Evolutionary conservation across 352 stramenopile species (phyloP), one percentile per base, ranked within the genome.

Genomic region (Saprolegnia diclina): DNA sequence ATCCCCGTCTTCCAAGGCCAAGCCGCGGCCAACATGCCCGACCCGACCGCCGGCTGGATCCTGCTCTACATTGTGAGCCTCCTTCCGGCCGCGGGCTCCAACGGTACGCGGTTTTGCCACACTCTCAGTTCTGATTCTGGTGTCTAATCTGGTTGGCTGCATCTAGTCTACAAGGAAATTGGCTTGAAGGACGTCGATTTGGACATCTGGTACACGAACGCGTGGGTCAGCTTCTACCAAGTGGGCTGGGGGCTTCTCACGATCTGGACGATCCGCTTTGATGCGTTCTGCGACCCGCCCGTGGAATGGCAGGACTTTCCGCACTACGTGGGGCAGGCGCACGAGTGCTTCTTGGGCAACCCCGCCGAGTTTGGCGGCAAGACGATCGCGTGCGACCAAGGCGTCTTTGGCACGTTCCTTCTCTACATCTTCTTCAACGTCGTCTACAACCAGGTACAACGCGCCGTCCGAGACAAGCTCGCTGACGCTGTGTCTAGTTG

Each of bases 41-140:
- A 72, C 37, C 55, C 65, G 16, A 44, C 64, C 37, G 11, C 67
- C 2, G 62, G 38, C 37, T 75, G 71, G 71, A 74, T 64, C 65
- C 71, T 72, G 61, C 75, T 96, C 24, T 93, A 89, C 76, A 88
- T 96, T 54, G 56, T 90, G 46, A 90, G 83, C 22, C 68, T 92
- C n/a, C 57, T 94, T 5, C 86, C 86, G 4, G 73, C 81, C 0
- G 88, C 85, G 1, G 77, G 76, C 5, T 93, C 85, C 45, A 96
- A 96, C 52, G 87, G 63, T 69, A 32, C 44, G 48, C 29, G 7
- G 0, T 19, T 61, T 50, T 16, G 11, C 53, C 11, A 19, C 42
- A 56, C n/a, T n/a, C n/a, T n/a, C n/a, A n/a, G n/a, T 37, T 22
- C 22, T 35, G 29, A 35, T 35, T 35, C n/a, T n/a, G 16, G 14